These are phyloP conservation scores for Kluyveromyces starmeri DNA, from an alignment of 805 yeast species.

Conservation along the genomic window DNA sequence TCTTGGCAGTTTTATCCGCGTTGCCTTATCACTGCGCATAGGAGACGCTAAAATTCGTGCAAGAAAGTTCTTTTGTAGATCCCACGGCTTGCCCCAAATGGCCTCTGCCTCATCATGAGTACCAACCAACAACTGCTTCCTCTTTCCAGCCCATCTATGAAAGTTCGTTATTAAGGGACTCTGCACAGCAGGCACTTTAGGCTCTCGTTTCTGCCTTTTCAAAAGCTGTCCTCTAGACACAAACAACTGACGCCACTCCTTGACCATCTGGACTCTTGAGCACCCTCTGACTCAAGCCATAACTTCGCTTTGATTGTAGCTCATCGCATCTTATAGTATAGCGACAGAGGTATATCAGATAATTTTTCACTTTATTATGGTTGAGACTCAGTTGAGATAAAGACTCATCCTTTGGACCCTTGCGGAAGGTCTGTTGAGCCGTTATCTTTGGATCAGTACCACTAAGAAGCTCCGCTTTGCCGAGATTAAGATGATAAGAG, in stretches of 20 bases:
- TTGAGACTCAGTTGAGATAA: no score
- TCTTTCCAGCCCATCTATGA: conserved; percentile 30
- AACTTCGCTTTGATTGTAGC: no score
- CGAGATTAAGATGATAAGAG: no score
- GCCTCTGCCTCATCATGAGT: conserved; percentile 6
- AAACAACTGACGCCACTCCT: background rate
- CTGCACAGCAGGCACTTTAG: conserved; percentile 2
- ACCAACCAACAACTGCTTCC: conserved; percentile 12
- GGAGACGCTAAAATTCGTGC: conserved; percentile 36
- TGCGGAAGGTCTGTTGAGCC: no score
- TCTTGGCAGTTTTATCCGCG: conserved; percentile 33
- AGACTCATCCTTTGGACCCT: no score
- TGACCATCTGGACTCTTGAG: no score
- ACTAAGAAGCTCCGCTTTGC: no score
- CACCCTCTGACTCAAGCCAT: no score
- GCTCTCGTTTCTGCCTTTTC: background rate
- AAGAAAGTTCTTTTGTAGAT: conserved; percentile 29
- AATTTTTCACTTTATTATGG: no score
- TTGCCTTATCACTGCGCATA: conserved; percentile 32
- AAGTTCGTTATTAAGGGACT: conserved; percentile 26
- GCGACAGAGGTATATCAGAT: no score
- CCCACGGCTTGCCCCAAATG: conserved; percentile 3
- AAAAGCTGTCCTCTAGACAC: background rate
- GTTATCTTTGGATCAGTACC: no score
- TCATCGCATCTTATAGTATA: no score